Evolutionary conservation across 2,329 filamentous ascomycete genomes (phyloP).

Genomic region (Stagonosporopsis tanaceti): DNA sequence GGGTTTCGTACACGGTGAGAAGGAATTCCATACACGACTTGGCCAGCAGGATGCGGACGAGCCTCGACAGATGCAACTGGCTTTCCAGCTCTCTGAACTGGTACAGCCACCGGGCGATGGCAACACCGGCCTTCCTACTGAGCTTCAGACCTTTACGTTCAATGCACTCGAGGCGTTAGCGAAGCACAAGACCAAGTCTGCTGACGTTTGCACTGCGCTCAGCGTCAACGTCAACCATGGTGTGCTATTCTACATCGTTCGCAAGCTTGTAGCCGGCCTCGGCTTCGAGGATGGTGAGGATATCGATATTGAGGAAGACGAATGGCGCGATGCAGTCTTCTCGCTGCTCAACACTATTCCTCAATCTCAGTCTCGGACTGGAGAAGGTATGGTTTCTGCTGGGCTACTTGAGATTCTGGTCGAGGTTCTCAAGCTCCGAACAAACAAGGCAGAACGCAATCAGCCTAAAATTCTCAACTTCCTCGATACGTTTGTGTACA

Average conservation of each 20-base stretch:
- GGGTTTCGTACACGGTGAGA: slow-evolving; percentile 85
- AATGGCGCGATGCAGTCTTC: slow-evolving; percentile 91
- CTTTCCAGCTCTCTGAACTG: slow-evolving; percentile 90
- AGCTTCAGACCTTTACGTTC: slow-evolving; percentile 83
- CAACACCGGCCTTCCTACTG: slow-evolving; percentile 71
- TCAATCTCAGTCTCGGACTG: slow-evolving; percentile 73
- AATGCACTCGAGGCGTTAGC: slow-evolving; percentile 85
- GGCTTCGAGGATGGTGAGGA: slow-evolving; percentile 59
- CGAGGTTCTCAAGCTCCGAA: slow-evolving; percentile 85
- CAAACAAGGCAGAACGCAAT: slow-evolving; percentile 80
- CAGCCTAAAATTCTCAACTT: slow-evolving; percentile 87
- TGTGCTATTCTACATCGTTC: slow-evolving; percentile 88
- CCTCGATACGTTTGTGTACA: slow-evolving; percentile 86
- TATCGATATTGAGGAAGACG: slow-evolving; percentile 74
- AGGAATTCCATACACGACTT: slow-evolving; percentile 83
- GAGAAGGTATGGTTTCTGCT: slow-evolving; percentile 84
- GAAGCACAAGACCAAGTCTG: slow-evolving; percentile 76
- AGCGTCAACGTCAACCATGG: slow-evolving; percentile 97
- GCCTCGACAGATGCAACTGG: slow-evolving; percentile 84
- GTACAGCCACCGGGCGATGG: slow-evolving; percentile 82
- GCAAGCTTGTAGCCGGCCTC: slow-evolving; percentile 88
- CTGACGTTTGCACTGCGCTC: slow-evolving; percentile 87
- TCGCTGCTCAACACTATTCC: slow-evolving; percentile 85
- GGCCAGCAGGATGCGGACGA: slow-evolving; percentile 89
- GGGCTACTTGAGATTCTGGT: slow-evolving; percentile 90